Conservation (phyloP, 345 rosid genomes). For the Salix purpurea region DNA sequence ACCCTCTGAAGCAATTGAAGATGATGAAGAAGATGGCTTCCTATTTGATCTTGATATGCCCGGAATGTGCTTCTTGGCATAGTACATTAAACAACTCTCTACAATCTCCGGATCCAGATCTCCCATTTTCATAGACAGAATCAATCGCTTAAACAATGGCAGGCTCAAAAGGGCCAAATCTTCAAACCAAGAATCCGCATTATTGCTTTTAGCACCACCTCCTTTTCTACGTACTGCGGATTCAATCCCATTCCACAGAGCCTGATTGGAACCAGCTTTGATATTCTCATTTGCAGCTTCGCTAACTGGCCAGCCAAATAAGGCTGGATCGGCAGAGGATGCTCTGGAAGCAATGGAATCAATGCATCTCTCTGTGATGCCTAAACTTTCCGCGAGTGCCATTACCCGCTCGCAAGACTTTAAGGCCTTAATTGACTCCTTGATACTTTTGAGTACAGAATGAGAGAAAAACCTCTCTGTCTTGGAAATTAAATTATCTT, state of each 20-base stretch:
- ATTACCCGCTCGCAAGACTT: conserved; percentile 69
- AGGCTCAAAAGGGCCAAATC: conserved; percentile 55
- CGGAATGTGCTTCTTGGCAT: conserved; percentile 77
- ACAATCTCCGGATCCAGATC: conserved; percentile 56
- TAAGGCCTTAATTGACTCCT: conserved; percentile 67
- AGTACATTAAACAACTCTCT: conserved; percentile 75
- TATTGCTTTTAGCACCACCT: conserved; percentile 9
- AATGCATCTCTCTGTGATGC: conserved; percentile 59
- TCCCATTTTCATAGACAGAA: conserved; percentile 51
- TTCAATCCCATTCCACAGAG: conserved; percentile 55
- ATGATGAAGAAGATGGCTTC: conserved; percentile 51
- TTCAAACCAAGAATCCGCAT: conserved; percentile 64
- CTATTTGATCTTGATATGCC: conserved; percentile 66
- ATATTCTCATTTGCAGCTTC: conserved; percentile 30
- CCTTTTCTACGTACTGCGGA: conserved; percentile 37
- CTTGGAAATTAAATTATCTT: conserved; percentile 65
- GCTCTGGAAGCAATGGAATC: conserved; percentile 61
- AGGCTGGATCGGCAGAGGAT: conserved; percentile 58
- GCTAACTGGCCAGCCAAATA: conserved; percentile 92
- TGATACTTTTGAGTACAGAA: conserved; percentile 59
- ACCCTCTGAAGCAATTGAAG: conserved; percentile 45
- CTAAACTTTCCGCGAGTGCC: conserved; percentile 49
- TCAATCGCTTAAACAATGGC: conserved; percentile 53
- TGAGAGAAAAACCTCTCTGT: conserved; percentile 67
- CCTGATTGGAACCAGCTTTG: conserved; percentile 27